phyloP scores from a whole-genome alignment of 2,329 filamentous ascomycete species.

The Rosellinia necatrix region DNA sequence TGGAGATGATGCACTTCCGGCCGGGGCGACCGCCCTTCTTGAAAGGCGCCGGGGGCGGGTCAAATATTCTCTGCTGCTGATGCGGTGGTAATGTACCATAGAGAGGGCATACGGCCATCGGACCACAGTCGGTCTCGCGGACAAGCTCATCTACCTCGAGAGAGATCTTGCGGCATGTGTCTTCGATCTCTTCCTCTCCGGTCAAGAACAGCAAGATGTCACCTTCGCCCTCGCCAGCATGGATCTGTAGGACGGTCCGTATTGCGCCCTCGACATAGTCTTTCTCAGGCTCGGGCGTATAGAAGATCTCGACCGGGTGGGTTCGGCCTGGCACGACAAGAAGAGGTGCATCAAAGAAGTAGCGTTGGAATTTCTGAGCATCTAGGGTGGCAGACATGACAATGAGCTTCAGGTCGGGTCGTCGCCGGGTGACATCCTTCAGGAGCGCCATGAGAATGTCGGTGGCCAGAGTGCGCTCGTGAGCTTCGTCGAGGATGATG shows the following conservation, averaged over 20 bases:
- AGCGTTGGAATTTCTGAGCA: constrained; percentile 96
- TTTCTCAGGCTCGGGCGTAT: constrained; percentile 92
- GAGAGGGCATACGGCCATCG: constrained; percentile 86
- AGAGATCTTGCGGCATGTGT: constrained; percentile 88
- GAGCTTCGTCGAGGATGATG: constrained; percentile 97
- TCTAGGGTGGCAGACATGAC: constrained; percentile 99
- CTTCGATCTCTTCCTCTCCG: constrained; percentile 98
- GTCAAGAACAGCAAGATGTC: constrained; percentile 95
- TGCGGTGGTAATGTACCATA: constrained; percentile 92
- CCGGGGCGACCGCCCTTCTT: constrained; percentile 81
- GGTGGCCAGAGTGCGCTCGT: constrained; percentile 95
- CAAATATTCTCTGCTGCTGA: constrained; percentile 95
- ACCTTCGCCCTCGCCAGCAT: constrained; percentile 88
- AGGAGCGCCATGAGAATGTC: constrained; percentile 97
- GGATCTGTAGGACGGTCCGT: constrained; percentile 93
- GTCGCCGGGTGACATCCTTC: constrained; percentile 82
- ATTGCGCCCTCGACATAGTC: constrained; percentile 97
- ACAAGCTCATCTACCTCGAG: constrained; percentile 92
- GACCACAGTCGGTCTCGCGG: constrained; percentile 87
- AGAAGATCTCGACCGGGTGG: constrained; percentile 97
- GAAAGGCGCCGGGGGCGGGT: constrained; percentile 76
- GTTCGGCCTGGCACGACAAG: constrained; percentile 94
- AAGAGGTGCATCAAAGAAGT: constrained; percentile 93
- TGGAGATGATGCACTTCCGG: constrained; percentile 92
- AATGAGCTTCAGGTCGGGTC: constrained; percentile 93